These are phyloP conservation scores for Neurospora sp. DNA, from an alignment of 2,329 filamentous ascomycete species.

Conservation along the genomic window DNA sequence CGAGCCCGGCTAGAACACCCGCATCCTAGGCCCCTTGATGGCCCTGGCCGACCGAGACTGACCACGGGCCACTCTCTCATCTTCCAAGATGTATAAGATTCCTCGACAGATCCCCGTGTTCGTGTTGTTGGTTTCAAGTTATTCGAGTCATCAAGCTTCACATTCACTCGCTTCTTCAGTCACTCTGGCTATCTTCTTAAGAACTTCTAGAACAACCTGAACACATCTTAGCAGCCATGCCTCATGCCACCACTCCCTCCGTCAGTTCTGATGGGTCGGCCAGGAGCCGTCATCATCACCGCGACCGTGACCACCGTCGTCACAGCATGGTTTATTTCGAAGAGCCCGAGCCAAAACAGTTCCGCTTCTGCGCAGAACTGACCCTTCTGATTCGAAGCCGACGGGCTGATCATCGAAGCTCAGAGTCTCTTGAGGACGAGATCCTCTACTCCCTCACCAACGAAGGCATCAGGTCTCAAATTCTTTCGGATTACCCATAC, in stretches of 20 bases:
- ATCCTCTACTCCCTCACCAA: slow-evolving; percentile 10
- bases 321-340: not conserved
- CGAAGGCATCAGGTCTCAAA: slow-evolving; percentile 5
- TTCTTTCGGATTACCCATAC: slow-evolving; percentile 7
- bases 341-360: slow-evolving; percentile 8
- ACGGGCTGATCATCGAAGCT: slow-evolving; percentile 10
- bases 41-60: not conserved
- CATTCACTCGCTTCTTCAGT: not conserved
- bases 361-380: slow-evolving; percentile 17
- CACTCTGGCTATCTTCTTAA: not conserved
- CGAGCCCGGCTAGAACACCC: not conserved
- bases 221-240: not conserved
- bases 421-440: slow-evolving; percentile 11
- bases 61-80: not conserved
- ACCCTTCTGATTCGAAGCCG: slow-evolving; percentile 17
- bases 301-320: not conserved
- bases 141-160: not conserved
- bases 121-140: not conserved
- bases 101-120: not conserved
- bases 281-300: not conserved
- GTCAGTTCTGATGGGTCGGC: slow-evolving; percentile 1
- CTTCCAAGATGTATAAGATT: not conserved
- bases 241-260: not conserved
- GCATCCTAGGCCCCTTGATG: not conserved
- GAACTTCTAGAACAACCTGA: not conserved